phyloP scores from a whole-genome alignment of 805 yeast species.

The Starmerella ratchasimensis region DNA sequence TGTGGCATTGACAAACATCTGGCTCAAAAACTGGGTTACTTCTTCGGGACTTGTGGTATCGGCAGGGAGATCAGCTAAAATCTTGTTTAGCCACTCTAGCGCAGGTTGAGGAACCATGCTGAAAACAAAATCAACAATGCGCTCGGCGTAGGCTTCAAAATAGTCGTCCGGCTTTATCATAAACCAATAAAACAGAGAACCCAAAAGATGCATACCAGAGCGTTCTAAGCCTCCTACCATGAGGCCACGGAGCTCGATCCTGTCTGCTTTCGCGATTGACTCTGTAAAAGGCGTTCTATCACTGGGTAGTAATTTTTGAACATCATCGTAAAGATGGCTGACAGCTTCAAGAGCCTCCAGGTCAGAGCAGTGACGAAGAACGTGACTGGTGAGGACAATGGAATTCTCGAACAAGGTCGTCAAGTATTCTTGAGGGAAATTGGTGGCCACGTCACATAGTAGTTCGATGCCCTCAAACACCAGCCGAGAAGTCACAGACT shows the following conservation, averaged over 20 bases:
- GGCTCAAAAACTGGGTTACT: constrained; percentile 40
- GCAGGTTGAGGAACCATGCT: constrained; percentile 30
- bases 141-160: constrained; percentile 14
- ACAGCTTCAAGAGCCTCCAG: constrained; percentile 56
- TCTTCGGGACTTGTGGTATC: constrained; percentile 56
- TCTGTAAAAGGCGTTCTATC: neutral
- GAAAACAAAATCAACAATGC: constrained; percentile 14
- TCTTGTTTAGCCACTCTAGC: constrained; percentile 49
- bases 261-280: neutral
- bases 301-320: constrained; percentile 23
- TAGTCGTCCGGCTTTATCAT: constrained; percentile 45
- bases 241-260: neutral
- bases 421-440: constrained; percentile 13
- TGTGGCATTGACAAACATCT: constrained; percentile 24
- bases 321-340: constrained; percentile 66
- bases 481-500: constrained; percentile 5
- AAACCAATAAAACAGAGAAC: constrained; percentile 54
- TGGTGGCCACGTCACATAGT: constrained; percentile 15
- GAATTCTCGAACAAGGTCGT: constrained; percentile 24
- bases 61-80: constrained; percentile 45
- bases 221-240: constrained; percentile 16
- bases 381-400: constrained; percentile 26
- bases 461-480: constrained; percentile 16
- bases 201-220: constrained; percentile 44
- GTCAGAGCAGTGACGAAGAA: constrained; percentile 32